Evolutionary conservation across 1,284 basidiomycete genomes (phyloP), one percentile per base, ranked within the genome.

Genomic region (Sporisorium scitamineum): DNA sequence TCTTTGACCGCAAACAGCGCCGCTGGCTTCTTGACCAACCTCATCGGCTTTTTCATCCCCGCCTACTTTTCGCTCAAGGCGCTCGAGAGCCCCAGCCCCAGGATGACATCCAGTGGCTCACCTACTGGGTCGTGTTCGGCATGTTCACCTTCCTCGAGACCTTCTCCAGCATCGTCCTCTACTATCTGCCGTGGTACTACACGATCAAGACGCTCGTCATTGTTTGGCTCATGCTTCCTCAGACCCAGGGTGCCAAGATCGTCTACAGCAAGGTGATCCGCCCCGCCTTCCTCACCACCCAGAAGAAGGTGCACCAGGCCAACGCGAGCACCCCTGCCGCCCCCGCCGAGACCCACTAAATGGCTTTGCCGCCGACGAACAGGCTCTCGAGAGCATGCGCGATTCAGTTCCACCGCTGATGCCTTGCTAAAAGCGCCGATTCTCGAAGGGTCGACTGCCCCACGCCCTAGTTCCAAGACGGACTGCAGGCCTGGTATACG

Each of bases 141-240:
- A 79, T 83, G 76, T 84, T 84, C 80, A 83, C 76, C 61, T 83
- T 84, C 75, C 67, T 82, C 70, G 84, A 85, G 81, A 79, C 80
- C 48, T 85, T 85, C 67, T 70, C 78, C 57, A 77, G 58, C 68
- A 62, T 84, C 56, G 79, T 83, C 54, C 80, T 84, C 55, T 80
- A 84, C 70, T 85, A 93, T 93, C 89, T 96, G 70, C 94, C 94
- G 14, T 90, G 95, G 85, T 96, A 96, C 87, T 92, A 92, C 86
- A 88, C 90, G 55, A 70, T 93, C 82, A 95, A 95, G 88, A 92
- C 91, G 5, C 84, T 94, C 62, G 92, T 94, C 82, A 90, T 96
- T 34, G 90, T 95, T 65, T 96, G 94, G 87, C 90, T 96, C 61
- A 91, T 91, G 13, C 90, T 95, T n/a, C 94, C 94, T 0, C 93